Evolutionary conservation across 257 asterid species (phyloP), one percentile per base, ranked within the genome.

Genomic region (Forsythia suspensa): DNA sequence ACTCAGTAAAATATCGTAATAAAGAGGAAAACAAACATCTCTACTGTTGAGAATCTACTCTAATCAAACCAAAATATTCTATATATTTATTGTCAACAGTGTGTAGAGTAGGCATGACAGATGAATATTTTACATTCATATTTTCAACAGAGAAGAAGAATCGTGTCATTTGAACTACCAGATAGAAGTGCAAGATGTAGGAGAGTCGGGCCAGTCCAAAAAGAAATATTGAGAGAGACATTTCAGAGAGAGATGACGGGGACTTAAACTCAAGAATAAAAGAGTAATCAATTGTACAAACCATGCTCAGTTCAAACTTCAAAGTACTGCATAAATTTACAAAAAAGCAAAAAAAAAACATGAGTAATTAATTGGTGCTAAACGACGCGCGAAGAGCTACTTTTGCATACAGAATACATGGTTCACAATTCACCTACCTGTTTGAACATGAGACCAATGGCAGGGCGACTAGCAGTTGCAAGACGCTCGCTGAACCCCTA

Each of bases 401-500:
- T 48, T 29, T 48, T 4, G 8, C 20, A 48, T 13, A 48, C 59
- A 48, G 59, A 48, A 15, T 12, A 48, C 15, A 48, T 48, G 5
- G 20, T 13, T 48, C n/a, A 48, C 59, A 15, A 48, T 57, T 7
- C 66, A 83, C 81, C 75, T 61, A 96, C 99, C 99, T 92, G 95
- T 84, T 92, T 96, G 85, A 96, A 96, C 97, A 96, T 91, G 41
- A 85, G 88, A 74, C 97, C 98, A 39, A 96, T 90, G 81, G 88
- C 95, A 68, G 97, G 98, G 77, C 97, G 97, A 81, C 92, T 89
- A 20, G 94, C 92, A 67, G 95, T 92, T 80, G 86, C 96, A 77
- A 96, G 98, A 61, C 97, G 97, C 87, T 90, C 94, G 55, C 91
- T 96, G 88, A 94, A 96, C 42, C 99, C 99, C 99, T 96, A 89